A percentile compares a stretch with the other conserved stretches of the same genome.
Evolutionary conservation across 2,329 filamentous ascomycete species (phyloP).

Genomic region (Colletotrichum sublineola): DNA sequence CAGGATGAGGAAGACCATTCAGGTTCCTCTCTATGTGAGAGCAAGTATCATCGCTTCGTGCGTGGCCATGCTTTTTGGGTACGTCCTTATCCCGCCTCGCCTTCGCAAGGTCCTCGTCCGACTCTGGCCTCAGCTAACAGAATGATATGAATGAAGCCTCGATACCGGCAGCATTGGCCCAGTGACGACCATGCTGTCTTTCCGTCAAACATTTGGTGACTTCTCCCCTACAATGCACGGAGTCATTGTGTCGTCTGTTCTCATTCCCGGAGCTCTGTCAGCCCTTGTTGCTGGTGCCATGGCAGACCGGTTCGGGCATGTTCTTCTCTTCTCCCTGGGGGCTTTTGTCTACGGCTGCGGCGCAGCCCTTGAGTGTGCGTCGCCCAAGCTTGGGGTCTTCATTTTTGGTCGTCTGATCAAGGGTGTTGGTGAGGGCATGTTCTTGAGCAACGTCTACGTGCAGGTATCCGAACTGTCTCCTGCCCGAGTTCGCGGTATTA

Average conservation of each 20-base stretch:
- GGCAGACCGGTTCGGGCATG: constrained; percentile 66
- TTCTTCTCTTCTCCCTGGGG: constrained; percentile 65
- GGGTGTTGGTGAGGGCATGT: constrained; percentile 70
- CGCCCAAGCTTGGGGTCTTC: constrained; percentile 62
- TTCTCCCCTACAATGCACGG: constrained; percentile 69
- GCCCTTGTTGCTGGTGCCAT: constrained; percentile 70
- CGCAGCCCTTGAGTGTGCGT: constrained; percentile 56
- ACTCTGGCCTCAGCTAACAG: constrained; percentile 2
- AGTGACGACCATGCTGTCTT: constrained; percentile 69
- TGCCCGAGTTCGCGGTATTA: constrained; percentile 60
- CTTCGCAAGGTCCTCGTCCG: not conserved
- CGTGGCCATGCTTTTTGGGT: constrained; percentile 52
- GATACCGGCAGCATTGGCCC: constrained; percentile 69
- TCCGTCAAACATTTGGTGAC: constrained; percentile 63
- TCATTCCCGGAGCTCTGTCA: constrained; percentile 70
- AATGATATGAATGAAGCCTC: constrained; percentile 40
- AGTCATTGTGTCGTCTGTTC: constrained; percentile 70
- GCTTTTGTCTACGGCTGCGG: constrained; percentile 65
- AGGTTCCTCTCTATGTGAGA: constrained; percentile 47
- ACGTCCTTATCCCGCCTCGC: not conserved
- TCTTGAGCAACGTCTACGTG: constrained; percentile 63
- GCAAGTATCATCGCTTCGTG: constrained; percentile 49
- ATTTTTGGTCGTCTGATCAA: constrained; percentile 67
- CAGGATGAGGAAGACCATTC: constrained; percentile 3
- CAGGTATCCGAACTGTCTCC: constrained; percentile 73